Conservation (phyloP, 169 alveolate species). For the Neospora caninum region DNA sequence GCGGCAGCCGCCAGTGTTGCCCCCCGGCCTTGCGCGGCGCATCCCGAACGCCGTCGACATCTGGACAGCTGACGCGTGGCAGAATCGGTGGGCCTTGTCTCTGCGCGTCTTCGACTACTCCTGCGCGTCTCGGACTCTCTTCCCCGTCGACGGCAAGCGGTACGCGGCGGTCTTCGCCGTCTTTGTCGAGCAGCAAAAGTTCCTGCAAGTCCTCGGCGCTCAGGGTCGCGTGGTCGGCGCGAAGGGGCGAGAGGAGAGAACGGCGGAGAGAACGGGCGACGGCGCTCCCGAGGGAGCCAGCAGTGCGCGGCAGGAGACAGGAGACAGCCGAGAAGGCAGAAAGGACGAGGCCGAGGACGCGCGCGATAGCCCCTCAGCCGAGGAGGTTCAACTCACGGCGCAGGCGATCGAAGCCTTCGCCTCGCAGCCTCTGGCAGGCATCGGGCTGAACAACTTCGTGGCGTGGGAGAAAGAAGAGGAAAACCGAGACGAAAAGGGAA, state of each 20-base stretch:
- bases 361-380: background rate
- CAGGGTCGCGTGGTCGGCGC: background rate
- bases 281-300: background rate
- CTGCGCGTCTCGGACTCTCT: background rate
- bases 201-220: background rate
- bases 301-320: background rate
- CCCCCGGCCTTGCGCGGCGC: slow-evolving; percentile 38
- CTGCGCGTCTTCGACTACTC: background rate
- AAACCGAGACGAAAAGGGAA: background rate
- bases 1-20: background rate
- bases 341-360: background rate
- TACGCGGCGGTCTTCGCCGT: background rate
- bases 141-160: background rate
- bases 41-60: background rate
- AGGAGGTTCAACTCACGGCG: background rate
- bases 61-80: background rate
- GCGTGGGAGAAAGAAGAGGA: background rate
- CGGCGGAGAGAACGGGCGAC: background rate
- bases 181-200: background rate
- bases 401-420: slow-evolving; percentile 12
- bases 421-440: background rate
- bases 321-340: background rate
- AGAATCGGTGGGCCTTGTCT: background rate
- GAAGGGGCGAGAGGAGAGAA: background rate
- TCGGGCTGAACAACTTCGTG: background rate